Evolutionary conservation across 441 rosid species (phyloP).

Genomic region (Euphorbia schlechtendalii): DNA sequence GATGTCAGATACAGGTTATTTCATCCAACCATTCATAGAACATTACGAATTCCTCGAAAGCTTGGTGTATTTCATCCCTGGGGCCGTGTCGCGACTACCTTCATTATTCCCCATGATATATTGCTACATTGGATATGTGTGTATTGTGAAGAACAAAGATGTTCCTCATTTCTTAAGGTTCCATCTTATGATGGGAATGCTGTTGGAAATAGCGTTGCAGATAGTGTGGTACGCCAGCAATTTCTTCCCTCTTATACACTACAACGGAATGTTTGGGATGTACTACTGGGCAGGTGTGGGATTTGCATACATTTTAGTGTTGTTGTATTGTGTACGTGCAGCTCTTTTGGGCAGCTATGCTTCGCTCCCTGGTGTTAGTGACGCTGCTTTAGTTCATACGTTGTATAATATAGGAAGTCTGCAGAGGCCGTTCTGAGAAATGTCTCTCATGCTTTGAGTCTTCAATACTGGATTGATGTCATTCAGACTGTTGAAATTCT

Average conservation of each 20-base stretch:
- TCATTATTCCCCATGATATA: slow-evolving; percentile 61
- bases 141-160: slow-evolving; percentile 54
- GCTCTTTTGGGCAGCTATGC: slow-evolving; percentile 60
- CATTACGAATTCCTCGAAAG: slow-evolving; percentile 32
- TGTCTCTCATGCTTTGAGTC: background rate
- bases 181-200: slow-evolving; percentile 86
- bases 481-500: background rate
- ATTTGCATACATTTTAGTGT: slow-evolving; percentile 36
- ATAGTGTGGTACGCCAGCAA: slow-evolving; percentile 50
- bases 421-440: slow-evolving; percentile 40
- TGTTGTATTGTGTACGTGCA: slow-evolving; percentile 53
- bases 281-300: slow-evolving; percentile 61
- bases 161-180: slow-evolving; percentile 67
- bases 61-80: slow-evolving; percentile 54
- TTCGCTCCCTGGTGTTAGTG: slow-evolving; percentile 46
- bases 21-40: slow-evolving; percentile 54
- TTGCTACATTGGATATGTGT: slow-evolving; percentile 42
- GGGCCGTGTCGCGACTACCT: slow-evolving; percentile 62
- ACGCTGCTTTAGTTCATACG: slow-evolving; percentile 65
- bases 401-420: slow-evolving; percentile 51
- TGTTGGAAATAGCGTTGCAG: slow-evolving; percentile 64
- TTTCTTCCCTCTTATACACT: slow-evolving; percentile 66
- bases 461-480: background rate
- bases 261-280: slow-evolving; percentile 50
- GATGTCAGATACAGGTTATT: slow-evolving; percentile 62